A percentile compares a stretch with the other conserved stretches of the same genome.
Conservation (phyloP, 768 basidiomycete genomes). For the Sutorius australiensis region DNA sequence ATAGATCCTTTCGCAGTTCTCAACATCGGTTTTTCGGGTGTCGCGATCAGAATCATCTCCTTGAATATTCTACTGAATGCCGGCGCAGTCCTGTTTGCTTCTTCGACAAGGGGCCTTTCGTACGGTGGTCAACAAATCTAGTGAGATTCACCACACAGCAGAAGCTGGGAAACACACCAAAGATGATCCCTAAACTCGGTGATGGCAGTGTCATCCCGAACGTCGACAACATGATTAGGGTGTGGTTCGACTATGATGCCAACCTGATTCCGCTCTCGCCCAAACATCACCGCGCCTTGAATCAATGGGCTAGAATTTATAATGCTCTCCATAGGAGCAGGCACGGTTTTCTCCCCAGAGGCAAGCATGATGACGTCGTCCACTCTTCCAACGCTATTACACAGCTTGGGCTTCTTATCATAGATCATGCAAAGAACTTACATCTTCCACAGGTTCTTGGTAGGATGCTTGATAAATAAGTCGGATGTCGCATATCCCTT, state of each 20-base stretch:
- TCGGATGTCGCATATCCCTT: constrained; percentile 39
- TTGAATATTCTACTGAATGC: constrained; percentile 42
- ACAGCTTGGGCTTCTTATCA: neutral
- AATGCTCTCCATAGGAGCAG: constrained; percentile 30
- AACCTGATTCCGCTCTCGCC: constrained; percentile 29
- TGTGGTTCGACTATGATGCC: constrained; percentile 32
- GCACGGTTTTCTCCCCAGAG: constrained; percentile 33
- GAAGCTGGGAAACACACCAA: constrained; percentile 15
- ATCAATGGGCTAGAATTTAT: constrained; percentile 20
- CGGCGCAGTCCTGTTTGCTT: constrained; percentile 37
- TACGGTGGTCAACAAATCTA: neutral
- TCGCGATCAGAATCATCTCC: constrained; percentile 46
- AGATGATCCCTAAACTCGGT: constrained; percentile 15
- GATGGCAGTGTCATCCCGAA: constrained; percentile 3
- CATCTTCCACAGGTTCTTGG: constrained; percentile 43
- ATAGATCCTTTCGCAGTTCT: constrained; percentile 32
- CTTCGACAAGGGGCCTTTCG: constrained; percentile 36
- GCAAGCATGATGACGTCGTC: constrained; percentile 34
- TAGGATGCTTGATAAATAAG: constrained; percentile 43
- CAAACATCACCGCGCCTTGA: constrained; percentile 29
- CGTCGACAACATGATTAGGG: constrained; percentile 13
- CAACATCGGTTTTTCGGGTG: constrained; percentile 37
- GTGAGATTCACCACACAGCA: neutral
- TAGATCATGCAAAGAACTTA: constrained; percentile 6
- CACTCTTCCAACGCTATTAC: constrained; percentile 35